Evolutionary conservation across 495 filamentous ascomycete genomes (phyloP).

Genomic region (Podospora anserina): DNA sequence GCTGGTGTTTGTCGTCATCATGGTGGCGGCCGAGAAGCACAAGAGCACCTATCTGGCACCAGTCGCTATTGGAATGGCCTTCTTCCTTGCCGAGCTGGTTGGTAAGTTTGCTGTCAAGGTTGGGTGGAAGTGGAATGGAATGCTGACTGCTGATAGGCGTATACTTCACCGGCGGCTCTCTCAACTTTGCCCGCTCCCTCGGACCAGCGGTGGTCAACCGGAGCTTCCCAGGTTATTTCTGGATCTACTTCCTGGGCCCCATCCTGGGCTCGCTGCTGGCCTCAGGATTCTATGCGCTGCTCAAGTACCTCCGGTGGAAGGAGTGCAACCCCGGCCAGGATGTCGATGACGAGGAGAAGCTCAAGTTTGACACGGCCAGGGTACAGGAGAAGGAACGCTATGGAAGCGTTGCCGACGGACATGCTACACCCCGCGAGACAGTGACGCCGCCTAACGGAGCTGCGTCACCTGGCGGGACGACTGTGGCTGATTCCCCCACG

Average conservation of each 20-base stretch:
- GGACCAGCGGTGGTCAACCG: slow-evolving; percentile 56
- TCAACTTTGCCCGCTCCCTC: slow-evolving; percentile 60
- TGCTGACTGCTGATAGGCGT: slow-evolving; percentile 58
- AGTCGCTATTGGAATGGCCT: slow-evolving; percentile 68
- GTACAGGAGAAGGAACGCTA: background rate
- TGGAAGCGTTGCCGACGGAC: slow-evolving; percentile 3
- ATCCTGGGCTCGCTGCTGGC: slow-evolving; percentile 58
- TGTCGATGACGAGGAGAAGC: slow-evolving; percentile 7
- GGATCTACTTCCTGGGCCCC: slow-evolving; percentile 68
- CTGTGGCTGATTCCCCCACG: background rate
- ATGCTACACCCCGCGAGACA: background rate
- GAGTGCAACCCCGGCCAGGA: slow-evolving; percentile 60
- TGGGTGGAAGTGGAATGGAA: slow-evolving; percentile 72
- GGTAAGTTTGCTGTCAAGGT: slow-evolving; percentile 39
- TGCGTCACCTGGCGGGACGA: background rate
- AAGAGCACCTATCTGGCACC: slow-evolving; percentile 76
- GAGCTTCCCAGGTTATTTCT: slow-evolving; percentile 63
- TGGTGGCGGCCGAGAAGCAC: slow-evolving; percentile 81
- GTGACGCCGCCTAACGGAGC: background rate
- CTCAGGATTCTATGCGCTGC: slow-evolving; percentile 62
- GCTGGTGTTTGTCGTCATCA: slow-evolving; percentile 75
- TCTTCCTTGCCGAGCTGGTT: slow-evolving; percentile 66
- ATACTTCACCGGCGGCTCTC: slow-evolving; percentile 58
- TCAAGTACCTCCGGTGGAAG: slow-evolving; percentile 69
- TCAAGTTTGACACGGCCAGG: background rate